phyloP scores from a whole-genome alignment of 495 filamentous ascomycete genomes.

The Daldinia grandis region DNA sequence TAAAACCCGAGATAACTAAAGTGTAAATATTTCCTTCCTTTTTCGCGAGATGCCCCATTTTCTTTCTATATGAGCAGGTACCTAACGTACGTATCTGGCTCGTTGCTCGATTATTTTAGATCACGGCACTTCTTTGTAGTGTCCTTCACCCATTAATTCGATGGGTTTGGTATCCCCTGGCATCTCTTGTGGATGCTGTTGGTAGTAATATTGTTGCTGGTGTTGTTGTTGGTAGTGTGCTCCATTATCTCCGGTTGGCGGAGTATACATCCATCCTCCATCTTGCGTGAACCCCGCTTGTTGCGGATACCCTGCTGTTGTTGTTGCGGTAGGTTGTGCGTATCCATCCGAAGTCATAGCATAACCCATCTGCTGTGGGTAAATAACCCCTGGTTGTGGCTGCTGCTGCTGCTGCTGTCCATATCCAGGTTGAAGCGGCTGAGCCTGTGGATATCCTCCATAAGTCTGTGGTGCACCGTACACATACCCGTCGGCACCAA shows the following conservation, averaged over 20 bases:
- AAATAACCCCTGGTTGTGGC: neutral
- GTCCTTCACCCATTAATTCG: constrained; percentile 42
- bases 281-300: constrained; percentile 9
- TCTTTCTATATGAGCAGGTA: neutral
- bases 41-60: neutral
- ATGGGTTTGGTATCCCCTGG: constrained; percentile 28
- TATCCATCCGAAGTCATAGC: constrained; percentile 9
- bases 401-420: constrained; percentile 1
- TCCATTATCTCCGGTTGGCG: constrained; percentile 1
- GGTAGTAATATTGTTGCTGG: constrained; percentile 9
- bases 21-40: neutral
- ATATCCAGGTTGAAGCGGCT: neutral
- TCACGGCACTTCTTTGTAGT: constrained; percentile 40
- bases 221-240: constrained; percentile 19
- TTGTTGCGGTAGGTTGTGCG: neutral
- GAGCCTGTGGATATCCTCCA: neutral
- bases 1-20: neutral
- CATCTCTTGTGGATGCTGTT: constrained; percentile 31
- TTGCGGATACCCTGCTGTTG: constrained; percentile 12
- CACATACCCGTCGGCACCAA: neutral
- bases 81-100: neutral
- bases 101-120: neutral
- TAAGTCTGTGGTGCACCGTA: neutral
- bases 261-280: constrained; percentile 28
- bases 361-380: neutral